Percentiles rank a stretch among this genome's conserved stretches.
Conservation (phyloP, 345 rosid species). For the Balakata baccata region DNA sequence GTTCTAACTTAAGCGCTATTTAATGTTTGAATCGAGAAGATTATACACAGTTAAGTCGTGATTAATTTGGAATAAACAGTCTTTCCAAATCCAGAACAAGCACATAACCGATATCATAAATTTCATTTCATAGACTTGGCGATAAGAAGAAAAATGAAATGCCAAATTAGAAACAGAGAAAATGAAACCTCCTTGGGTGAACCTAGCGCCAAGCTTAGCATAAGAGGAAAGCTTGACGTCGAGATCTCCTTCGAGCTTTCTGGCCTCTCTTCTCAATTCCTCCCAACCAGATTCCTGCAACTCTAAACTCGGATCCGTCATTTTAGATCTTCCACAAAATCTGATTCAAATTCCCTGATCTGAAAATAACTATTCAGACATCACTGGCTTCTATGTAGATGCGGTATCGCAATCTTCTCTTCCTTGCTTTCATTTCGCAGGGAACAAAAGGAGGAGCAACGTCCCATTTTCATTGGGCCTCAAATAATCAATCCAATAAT, state of each 20-base stretch:
- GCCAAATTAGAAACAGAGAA: constrained; percentile 6
- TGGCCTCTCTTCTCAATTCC: constrained; percentile 85
- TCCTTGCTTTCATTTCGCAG: constrained; percentile 2
- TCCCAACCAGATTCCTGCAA: constrained; percentile 98
- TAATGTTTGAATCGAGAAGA: not conserved
- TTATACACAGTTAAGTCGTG: not conserved
- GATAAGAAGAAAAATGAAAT: not conserved
- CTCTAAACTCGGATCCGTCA: constrained; percentile 74
- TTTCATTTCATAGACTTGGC: not conserved
- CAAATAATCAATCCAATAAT: too few species aligned
- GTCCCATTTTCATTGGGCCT: not conserved
- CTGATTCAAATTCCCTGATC: constrained; percentile 26
- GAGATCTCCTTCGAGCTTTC: constrained; percentile 95
- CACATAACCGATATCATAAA: not conserved
- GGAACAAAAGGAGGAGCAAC: not conserved
- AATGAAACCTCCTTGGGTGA: constrained; percentile 76
- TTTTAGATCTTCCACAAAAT: constrained; percentile 35
- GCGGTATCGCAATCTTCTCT: not conserved
- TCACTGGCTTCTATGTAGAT: not conserved
- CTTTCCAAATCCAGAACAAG: not conserved
- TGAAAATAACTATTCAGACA: too few species aligned
- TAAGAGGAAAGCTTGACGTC: constrained; percentile 96
- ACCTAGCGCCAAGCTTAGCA: constrained; percentile 92
- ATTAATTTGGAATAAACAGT: not conserved
- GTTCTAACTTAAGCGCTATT: not conserved